These are phyloP conservation scores for Cicer cuneatum DNA, from an alignment of 306 rosid genomes.

Conservation along the genomic window DNA sequence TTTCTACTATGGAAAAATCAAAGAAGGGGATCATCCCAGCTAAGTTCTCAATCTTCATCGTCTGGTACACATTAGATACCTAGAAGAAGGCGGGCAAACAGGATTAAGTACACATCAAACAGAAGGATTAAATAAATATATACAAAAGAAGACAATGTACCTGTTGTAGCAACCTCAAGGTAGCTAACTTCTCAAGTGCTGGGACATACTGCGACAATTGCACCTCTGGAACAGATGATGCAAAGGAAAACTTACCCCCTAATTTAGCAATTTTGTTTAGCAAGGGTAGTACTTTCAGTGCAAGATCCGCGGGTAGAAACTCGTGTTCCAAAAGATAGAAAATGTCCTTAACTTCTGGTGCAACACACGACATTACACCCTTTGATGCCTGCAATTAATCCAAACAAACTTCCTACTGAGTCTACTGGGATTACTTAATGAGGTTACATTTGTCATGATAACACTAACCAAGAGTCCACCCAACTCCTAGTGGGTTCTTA, in stretches of 20 bases:
- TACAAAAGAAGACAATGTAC: conserved; percentile 45
- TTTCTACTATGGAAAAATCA: conserved; percentile 77
- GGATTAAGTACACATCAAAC: conserved; percentile 4
- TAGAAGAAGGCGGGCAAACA: conserved; percentile 40
- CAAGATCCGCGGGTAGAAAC: conserved; percentile 82
- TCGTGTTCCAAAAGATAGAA: conserved; percentile 90
- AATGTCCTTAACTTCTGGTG: conserved; percentile 95
- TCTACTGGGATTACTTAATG: neutral
- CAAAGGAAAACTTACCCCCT: conserved; percentile 89
- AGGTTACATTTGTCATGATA: neutral
- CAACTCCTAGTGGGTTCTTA: neutral
- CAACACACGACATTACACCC: conserved; percentile 92
- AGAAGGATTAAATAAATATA: neutral
- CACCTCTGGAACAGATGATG: conserved; percentile 92
- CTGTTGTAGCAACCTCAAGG: conserved; percentile 97
- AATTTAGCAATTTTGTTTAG: conserved; percentile 71
- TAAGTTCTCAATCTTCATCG: conserved; percentile 80
- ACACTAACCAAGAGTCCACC: neutral
- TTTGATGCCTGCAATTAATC: conserved; percentile 63
- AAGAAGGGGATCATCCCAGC: conserved; percentile 85
- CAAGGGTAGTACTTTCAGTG: conserved; percentile 74
- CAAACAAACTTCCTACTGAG: neutral
- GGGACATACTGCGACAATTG: conserved; percentile 83
- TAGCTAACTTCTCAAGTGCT: conserved; percentile 78
- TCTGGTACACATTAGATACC: conserved; percentile 89